Conservation (phyloP, 805 yeast genomes). For the Grigorovia jiainica region DNA sequence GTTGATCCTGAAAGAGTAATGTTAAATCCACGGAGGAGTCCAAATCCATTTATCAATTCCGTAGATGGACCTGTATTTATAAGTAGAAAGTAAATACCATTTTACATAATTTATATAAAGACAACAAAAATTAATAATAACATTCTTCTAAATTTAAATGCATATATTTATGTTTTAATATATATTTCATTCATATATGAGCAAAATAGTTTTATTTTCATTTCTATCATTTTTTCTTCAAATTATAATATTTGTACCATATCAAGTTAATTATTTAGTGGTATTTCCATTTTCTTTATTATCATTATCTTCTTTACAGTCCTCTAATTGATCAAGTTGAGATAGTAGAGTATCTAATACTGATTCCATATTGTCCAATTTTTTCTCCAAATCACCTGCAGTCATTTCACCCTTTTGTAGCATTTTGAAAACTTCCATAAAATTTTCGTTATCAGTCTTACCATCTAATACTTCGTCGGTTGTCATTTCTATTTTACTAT, state of each 20-base stretch:
- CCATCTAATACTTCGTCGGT: slow-evolving; percentile 19
- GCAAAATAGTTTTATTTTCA: too few species aligned
- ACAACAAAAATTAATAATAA: not conserved
- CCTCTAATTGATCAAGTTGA: not conserved
- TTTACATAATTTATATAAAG: not conserved
- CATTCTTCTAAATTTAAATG: not conserved
- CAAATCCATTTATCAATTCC: slow-evolving; percentile 59
- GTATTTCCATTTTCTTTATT: not conserved
- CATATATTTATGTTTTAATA: too few species aligned
- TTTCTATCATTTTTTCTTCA: too few species aligned
- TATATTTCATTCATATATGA: too few species aligned
- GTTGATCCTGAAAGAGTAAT: slow-evolving; percentile 32
- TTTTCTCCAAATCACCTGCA: slow-evolving; percentile 38
- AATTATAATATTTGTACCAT: not conserved
- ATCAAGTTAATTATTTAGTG: too few species aligned
- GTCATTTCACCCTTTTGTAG: slow-evolving; percentile 62
- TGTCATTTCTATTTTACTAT: not conserved
- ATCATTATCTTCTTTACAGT: not conserved
- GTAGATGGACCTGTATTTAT: slow-evolving; percentile 37
- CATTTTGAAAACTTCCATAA: slow-evolving; percentile 48
- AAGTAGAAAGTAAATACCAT: slow-evolving; percentile 1
- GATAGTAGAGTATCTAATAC: slow-evolving; percentile 32
- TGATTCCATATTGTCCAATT: slow-evolving; percentile 46
- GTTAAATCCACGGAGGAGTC: slow-evolving; percentile 59
- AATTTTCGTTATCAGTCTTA: slow-evolving; percentile 53